A percentile compares a stretch with the other conserved stretches of the same genome.
Evolutionary conservation across 2,329 filamentous ascomycete genomes (phyloP).

Genomic region (Colletotrichum sp.): DNA sequence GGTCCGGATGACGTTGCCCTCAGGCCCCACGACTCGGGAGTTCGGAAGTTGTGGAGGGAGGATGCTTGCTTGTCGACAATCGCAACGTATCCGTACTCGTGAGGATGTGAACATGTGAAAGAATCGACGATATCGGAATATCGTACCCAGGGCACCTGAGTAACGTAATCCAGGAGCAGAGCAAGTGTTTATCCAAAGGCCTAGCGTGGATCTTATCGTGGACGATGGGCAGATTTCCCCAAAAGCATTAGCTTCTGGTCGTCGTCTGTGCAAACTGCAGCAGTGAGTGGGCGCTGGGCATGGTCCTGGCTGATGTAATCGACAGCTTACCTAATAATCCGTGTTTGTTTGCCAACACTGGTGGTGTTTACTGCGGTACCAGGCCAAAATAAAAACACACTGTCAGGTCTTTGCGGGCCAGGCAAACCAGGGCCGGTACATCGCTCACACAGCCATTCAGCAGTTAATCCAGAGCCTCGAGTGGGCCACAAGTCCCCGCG

Average conservation of each 20-base stretch:
- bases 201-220: not conserved
- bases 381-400: too few relatives aligned
- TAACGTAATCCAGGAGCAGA: not conserved
- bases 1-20: not conserved
- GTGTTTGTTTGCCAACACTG: not conserved
- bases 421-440: too few relatives aligned
- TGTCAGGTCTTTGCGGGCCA: too few relatives aligned
- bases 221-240: not conserved
- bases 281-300: not conserved
- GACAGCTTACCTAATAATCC: not conserved
- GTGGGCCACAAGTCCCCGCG: too few relatives aligned
- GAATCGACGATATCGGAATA: not conserved
- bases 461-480: too few relatives aligned
- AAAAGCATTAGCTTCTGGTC: not conserved
- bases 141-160: not conserved
- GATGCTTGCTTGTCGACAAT: not conserved
- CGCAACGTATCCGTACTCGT: slow-evolving; percentile 11
- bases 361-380: not conserved
- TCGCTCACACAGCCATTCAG: too few relatives aligned
- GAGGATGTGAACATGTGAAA: not conserved
- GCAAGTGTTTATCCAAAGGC: not conserved
- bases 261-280: not conserved
- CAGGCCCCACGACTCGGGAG: not conserved
- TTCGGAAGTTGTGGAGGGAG: not conserved
- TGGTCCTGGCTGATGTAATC: not conserved